Evolutionary conservation across 225 moss, liverwort and hornwort genomes (phyloP), one percentile per base, ranked within the genome.

Genomic region (Marchantia polymorpha): DNA sequence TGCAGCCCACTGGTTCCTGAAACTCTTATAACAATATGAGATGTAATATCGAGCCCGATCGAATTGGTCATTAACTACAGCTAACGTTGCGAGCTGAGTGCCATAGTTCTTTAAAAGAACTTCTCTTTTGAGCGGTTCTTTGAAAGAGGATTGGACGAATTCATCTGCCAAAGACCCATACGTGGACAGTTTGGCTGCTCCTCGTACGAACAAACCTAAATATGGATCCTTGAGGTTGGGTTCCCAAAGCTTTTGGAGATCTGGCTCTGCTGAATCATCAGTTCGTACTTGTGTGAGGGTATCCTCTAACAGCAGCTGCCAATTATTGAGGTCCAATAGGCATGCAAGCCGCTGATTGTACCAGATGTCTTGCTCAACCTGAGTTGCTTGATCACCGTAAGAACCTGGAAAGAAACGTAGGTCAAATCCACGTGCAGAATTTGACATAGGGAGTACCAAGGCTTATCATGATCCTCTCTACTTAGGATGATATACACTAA

Each of bases 341-440:
- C 94, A 96, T 49, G 78, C 80, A 56, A 91, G 82, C 59, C 94
- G 96, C 81, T 96, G 92, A 76, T 85, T 94, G 71, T 91, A 92
- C 92, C 92, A 96, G 71, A 96, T 89, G 60, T 92, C 89, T 77
- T 87, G 90, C 79, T 96, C 96, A 74, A 91, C 84, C 72, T 84
- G 77, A 47, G 87, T 84, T 48, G 86, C 78, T 73, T 85, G 87
- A n/a, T 82, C 90, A 80, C 80, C 80, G 60, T 86, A 73, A 65
- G 78, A 78, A 81, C 86, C 88, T 86, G 85, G 75, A 73, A 71
- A 71, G n/a, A 8, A 51, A 9, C 9, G n/a, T 11, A 1, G 1
- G 50, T 71, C 71, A 9, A 12, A 22, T 19, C 15, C 9, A 23
- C 1, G 12, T 70, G 9, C 49, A 48, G 7, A 47, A 20, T 48